Evolutionary conservation across 2,329 filamentous ascomycete genomes (phyloP), one percentile per base, ranked within the genome.

Genomic region (Nothophoma quercina): DNA sequence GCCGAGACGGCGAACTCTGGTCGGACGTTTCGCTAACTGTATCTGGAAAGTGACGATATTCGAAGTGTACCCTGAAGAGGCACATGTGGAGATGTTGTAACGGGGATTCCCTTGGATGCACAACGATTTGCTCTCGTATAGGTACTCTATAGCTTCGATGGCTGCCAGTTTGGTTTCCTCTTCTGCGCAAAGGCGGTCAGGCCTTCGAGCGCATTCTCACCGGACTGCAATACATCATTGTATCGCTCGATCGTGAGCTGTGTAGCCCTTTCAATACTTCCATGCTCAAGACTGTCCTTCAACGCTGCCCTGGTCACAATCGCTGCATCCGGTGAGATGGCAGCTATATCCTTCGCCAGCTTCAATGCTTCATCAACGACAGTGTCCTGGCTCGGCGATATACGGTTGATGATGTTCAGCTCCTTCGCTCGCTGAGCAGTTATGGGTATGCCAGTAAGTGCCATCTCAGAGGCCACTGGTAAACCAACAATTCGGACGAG

Each of bases 121-220:
- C 10, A 18, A 10, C 1, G 10, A 25, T n/a, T 4, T 21, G 44
- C 4, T 12, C 4, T 39, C 26, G 25, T 44, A 15, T 32, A 22
- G 32, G n/a, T n/a, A n/a, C n/a, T 55, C 43, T 69, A 81, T 51
- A 84, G 55, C 64, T 81, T 82, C 1, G 77, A 79, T 22, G 78
- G 75, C 39, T 76, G 76, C 80, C 80, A 83, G 21, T 75, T 62
- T 15, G 81, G 80, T 58, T 75, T 70, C 60, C 77, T 71, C 71
- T 82, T 83, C 64, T 79, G 74, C 28, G 76, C 75, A 74, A 84
- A 85, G 5, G 82, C 82, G 52, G 67, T 72, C 44, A 83, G 58
- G 1, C 81, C 81, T 55, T 81, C 79, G 13, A 73, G 66, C n/a
- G 80, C 69, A 69, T 83, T 83, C 51, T 80, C 76, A 0, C 79